Conservation (phyloP, 1,284 basidiomycete species). For the Rhodotorula sp. region DNA sequence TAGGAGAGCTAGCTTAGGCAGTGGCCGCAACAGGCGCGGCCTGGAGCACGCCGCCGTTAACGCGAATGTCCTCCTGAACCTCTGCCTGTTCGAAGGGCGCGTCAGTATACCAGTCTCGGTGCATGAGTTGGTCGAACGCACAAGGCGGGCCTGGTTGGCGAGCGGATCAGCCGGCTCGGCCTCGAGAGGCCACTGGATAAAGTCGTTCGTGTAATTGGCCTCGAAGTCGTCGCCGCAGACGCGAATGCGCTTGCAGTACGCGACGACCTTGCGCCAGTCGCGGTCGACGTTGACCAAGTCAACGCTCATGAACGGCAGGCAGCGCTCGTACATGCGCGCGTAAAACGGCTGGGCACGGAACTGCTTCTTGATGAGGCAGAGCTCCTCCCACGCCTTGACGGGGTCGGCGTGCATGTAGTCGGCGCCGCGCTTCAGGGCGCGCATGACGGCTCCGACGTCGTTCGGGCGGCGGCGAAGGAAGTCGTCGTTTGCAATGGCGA, state of each 20-base stretch:
- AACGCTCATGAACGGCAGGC: constrained; percentile 51
- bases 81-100: constrained; percentile 2
- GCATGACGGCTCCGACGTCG: constrained; percentile 52
- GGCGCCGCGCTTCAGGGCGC: constrained; percentile 51
- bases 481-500: constrained; percentile 40
- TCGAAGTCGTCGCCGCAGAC: constrained; percentile 49
- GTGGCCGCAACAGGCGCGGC: neutral
- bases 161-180: constrained; percentile 19
- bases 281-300: constrained; percentile 47
- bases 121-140: neutral
- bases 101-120: too few relatives aligned
- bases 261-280: constrained; percentile 46
- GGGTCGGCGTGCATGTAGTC: constrained; percentile 50
- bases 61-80: constrained; percentile 18
- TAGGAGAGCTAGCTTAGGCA: constrained; percentile 2
- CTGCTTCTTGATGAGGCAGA: constrained; percentile 47
- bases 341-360: constrained; percentile 44
- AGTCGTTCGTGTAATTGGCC: constrained; percentile 52
- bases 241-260: constrained; percentile 47
- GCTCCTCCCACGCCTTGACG: constrained; percentile 50
- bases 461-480: constrained; percentile 49
- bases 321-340: constrained; percentile 48
- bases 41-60: constrained; percentile 18
- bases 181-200: constrained; percentile 26
- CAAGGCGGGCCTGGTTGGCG: constrained; percentile 28